Evolutionary conservation across 148 eudicot species (phyloP).

Genomic region (Dianthus caryophyllus): DNA sequence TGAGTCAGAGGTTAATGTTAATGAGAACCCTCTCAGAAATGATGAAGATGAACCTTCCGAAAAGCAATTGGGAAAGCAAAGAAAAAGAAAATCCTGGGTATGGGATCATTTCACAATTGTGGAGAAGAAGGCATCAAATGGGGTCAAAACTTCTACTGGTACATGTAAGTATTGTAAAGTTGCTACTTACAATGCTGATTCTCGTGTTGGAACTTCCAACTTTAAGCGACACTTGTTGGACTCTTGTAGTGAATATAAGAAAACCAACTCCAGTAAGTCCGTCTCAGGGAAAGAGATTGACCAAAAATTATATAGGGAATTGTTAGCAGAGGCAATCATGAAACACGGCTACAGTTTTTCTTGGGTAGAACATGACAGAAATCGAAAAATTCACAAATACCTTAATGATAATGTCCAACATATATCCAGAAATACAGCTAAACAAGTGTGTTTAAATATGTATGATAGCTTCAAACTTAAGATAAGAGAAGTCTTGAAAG

Average conservation of each 20-base stretch:
- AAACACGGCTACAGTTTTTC: conserved; percentile 18
- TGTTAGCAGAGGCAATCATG: conserved; percentile 11
- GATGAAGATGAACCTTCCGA: no score
- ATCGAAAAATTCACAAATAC: conserved; percentile 7
- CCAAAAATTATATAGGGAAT: neutral
- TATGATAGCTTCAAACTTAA: neutral
- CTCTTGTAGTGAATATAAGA: neutral
- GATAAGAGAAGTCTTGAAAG: neutral
- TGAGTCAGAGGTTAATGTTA: no score
- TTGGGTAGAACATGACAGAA: conserved; percentile 14
- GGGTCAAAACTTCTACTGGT: neutral
- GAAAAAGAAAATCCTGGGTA: neutral
- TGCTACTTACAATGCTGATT: neutral
- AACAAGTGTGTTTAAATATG: neutral
- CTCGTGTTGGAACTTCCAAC: conserved; percentile 10
- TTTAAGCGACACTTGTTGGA: neutral
- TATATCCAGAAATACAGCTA: conserved; percentile 5
- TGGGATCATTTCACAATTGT: neutral
- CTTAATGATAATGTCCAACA: conserved; percentile 4
- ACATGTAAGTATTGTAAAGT: conserved; percentile 6
- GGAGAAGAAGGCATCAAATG: neutral
- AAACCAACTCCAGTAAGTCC: neutral
- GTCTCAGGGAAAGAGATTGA: neutral
- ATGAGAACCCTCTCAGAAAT: no score
- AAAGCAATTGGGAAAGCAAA: no score